These are phyloP conservation scores for Clarireedia monteithiana DNA, from an alignment of 2,329 filamentous ascomycete genomes.

Conservation along the genomic window DNA sequence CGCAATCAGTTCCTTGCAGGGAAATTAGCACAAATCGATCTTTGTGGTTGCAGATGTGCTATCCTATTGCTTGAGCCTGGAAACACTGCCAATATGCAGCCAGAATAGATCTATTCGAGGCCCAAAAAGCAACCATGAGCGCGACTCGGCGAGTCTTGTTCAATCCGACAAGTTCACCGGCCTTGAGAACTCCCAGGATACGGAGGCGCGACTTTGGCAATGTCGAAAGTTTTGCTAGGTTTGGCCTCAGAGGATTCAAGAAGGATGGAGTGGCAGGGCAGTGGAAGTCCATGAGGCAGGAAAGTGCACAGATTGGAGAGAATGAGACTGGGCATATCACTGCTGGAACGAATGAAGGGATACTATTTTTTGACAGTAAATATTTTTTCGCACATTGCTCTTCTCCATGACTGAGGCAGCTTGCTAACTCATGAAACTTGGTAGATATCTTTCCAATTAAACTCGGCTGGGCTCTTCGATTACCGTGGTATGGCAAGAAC, in stretches of 20 bases:
- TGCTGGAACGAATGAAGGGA: constrained; percentile 66
- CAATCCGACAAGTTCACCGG: constrained; percentile 30
- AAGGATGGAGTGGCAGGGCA: constrained; percentile 5
- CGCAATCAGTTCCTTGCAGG: not conserved
- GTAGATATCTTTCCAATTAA: constrained; percentile 78
- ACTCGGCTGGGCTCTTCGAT: constrained; percentile 53
- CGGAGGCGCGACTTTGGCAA: constrained; percentile 22
- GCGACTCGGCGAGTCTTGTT: constrained; percentile 25
- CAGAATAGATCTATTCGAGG: no score
- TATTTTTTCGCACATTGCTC: not conserved
- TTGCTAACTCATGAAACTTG: constrained; percentile 5
- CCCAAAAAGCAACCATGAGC: constrained; percentile 16
- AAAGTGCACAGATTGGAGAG: constrained; percentile 43
- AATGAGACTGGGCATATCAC: constrained; percentile 75
- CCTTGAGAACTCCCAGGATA: constrained; percentile 21
- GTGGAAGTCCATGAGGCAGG: constrained; percentile 30
- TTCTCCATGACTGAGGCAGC: not conserved
- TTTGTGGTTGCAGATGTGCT: no score
- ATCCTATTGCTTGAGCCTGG: no score
- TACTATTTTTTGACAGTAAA: constrained; percentile 86
- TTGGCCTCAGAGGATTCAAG: constrained; percentile 7
- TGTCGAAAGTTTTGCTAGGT: constrained; percentile 12
- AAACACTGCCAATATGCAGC: no score
- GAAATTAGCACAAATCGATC: no score
- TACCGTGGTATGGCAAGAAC: constrained; percentile 38